A percentile compares a stretch with the other conserved stretches of the same genome.
These are phyloP conservation scores for Cyberlindnera amylophila DNA, from an alignment of 805 yeast species.

Conservation along the genomic window DNA sequence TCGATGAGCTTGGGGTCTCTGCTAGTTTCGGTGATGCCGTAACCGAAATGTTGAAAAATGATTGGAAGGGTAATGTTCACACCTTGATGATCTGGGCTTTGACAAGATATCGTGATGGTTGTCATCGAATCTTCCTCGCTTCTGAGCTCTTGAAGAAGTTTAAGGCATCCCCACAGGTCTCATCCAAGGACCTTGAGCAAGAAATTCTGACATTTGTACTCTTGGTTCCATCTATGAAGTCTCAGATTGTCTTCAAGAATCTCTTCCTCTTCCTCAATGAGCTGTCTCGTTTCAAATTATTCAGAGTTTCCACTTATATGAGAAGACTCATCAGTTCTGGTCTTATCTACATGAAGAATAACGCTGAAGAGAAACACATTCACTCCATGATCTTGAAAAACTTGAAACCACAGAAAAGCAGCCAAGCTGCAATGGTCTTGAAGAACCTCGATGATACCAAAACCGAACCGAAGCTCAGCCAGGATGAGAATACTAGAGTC, in stretches of 20 bases:
- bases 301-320: constrained; percentile 57
- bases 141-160: constrained; percentile 16
- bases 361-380: constrained; percentile 44
- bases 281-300: constrained; percentile 37
- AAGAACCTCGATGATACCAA: constrained; percentile 40
- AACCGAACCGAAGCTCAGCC: constrained; percentile 13
- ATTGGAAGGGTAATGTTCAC: constrained; percentile 36
- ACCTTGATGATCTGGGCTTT: constrained; percentile 39
- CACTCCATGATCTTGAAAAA: constrained; percentile 58
- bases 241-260: constrained; percentile 30
- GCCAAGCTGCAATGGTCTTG: constrained; percentile 53
- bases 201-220: constrained; percentile 34
- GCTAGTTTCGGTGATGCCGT: constrained; percentile 32
- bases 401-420: constrained; percentile 49
- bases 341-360: constrained; percentile 57
- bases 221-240: constrained; percentile 28
- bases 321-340: constrained; percentile 86
- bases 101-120: constrained; percentile 25
- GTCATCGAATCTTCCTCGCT: constrained; percentile 14
- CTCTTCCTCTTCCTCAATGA: constrained; percentile 44
- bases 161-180: constrained; percentile 14
- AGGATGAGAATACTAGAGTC: constrained; percentile 33
- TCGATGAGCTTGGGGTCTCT: constrained; percentile 34
- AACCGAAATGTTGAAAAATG: constrained; percentile 23
- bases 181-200: constrained; percentile 34